Conservation (phyloP, 805 yeast genomes). For the Saturnispora serradocipensis region DNA sequence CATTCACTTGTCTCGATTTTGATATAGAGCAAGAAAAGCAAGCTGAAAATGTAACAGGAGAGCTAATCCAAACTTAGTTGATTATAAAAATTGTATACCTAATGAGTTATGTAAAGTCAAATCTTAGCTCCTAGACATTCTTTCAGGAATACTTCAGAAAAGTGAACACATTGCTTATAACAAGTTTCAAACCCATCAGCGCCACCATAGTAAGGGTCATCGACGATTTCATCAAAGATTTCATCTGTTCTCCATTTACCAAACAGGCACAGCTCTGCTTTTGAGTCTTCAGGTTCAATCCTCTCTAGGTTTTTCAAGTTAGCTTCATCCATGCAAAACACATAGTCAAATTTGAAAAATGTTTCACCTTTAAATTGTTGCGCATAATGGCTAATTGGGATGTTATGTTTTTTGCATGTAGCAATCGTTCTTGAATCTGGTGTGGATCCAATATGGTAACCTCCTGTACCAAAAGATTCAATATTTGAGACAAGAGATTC, state of each 20-base stretch:
- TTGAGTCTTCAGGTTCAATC: conserved; percentile 42
- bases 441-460: conserved; percentile 71
- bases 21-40: conserved; percentile 52
- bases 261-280: conserved; percentile 50
- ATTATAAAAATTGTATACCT: background rate
- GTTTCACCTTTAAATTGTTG: conserved; percentile 52
- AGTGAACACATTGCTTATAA: conserved; percentile 65
- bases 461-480: conserved; percentile 86
- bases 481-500: conserved; percentile 39
- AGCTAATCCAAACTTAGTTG: background rate
- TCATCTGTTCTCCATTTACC: conserved; percentile 69
- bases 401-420: conserved; percentile 61
- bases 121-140: conserved; percentile 28
- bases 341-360: conserved; percentile 53
- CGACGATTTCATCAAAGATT: conserved; percentile 48
- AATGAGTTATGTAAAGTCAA: background rate
- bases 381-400: conserved; percentile 66
- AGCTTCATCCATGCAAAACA: conserved; percentile 63
- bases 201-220: conserved; percentile 93
- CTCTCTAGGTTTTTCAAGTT: conserved; percentile 43
- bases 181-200: conserved; percentile 71
- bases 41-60: background rate
- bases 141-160: conserved; percentile 60
- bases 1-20: conserved; percentile 85
- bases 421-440: conserved; percentile 71